Conservation (phyloP, 345 rosid genomes). For the Arabis hirsuta region DNA sequence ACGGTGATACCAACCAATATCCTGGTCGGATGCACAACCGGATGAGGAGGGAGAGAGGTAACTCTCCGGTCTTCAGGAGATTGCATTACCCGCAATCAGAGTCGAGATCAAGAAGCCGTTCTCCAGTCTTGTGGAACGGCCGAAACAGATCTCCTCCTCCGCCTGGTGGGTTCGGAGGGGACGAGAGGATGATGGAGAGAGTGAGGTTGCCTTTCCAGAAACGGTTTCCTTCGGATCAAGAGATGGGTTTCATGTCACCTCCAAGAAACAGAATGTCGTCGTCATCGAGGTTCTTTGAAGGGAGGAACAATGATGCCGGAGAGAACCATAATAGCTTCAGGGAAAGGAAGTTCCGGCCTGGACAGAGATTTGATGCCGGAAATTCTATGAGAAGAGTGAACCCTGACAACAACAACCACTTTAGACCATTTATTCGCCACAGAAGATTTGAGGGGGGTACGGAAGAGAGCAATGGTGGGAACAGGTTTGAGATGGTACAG, state of each 20-base stretch:
- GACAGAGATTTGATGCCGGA: conserved; percentile 3
- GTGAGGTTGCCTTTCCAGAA: conserved; percentile 27
- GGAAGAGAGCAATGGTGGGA: conserved; percentile 5
- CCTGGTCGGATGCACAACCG: conserved; percentile 35
- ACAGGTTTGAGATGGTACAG: conserved; percentile 24
- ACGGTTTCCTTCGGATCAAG: conserved; percentile 14
- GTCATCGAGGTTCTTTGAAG: neutral
- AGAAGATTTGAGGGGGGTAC: conserved; percentile 25
- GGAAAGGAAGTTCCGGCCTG: conserved; percentile 11
- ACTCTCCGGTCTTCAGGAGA: conserved; percentile 53
- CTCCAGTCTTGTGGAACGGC: conserved; percentile 52
- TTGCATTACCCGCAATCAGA: conserved; percentile 41
- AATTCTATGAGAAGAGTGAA: conserved; percentile 12
- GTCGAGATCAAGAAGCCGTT: conserved; percentile 63
- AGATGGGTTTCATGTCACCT: conserved; percentile 13
- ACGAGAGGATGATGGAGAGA: conserved; percentile 21
- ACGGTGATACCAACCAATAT: conserved; percentile 42
- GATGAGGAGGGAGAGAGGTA: conserved; percentile 56
- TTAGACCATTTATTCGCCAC: conserved; percentile 23
- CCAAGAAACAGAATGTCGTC: conserved; percentile 1
- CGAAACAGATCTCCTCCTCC: conserved; percentile 56
- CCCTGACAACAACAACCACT: neutral
- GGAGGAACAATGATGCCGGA: conserved; percentile 3
- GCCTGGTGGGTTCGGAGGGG: neutral
- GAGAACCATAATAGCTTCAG: conserved; percentile 14